Percentiles rank a stretch among this genome's conserved stretches.
phyloP scores from a whole-genome alignment of 768 basidiomycete species.

The Galerina sulciceps region DNA sequence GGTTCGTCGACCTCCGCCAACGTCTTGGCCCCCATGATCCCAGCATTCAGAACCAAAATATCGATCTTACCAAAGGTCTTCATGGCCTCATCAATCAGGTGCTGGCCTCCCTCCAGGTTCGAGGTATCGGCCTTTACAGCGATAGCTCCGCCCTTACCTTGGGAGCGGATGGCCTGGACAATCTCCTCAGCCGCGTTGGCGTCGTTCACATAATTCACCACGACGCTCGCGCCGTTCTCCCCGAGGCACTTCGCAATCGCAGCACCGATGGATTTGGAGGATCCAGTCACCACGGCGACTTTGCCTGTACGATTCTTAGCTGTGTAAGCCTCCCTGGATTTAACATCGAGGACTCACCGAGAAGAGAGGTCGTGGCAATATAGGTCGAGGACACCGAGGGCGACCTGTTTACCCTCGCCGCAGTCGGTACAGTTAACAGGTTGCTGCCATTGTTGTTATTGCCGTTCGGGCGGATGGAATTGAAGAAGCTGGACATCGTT shows the following conservation, averaged over 20 bases:
- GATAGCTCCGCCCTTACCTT: slow-evolving; percentile 48
- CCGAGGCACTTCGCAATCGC: slow-evolving; percentile 58
- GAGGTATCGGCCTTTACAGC: slow-evolving; percentile 57
- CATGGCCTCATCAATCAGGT: slow-evolving; percentile 51
- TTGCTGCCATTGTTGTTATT: slow-evolving; percentile 11
- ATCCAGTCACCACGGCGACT: slow-evolving; percentile 65
- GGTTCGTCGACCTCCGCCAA: slow-evolving; percentile 56
- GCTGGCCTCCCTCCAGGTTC: slow-evolving; percentile 48
- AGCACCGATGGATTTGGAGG: slow-evolving; percentile 63
- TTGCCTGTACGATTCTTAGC: slow-evolving; percentile 35
- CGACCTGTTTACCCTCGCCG: slow-evolving; percentile 21
- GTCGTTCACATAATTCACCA: slow-evolving; percentile 57
- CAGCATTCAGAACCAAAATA: slow-evolving; percentile 63
- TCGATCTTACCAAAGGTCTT: slow-evolving; percentile 56
- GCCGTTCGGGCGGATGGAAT: slow-evolving; percentile 21
- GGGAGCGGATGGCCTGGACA: slow-evolving; percentile 48
- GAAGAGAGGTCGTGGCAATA: slow-evolving; percentile 30
- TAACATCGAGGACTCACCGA: slow-evolving; percentile 17
- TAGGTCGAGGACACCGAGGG: slow-evolving; percentile 25
- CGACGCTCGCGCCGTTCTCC: slow-evolving; percentile 58
- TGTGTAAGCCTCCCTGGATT: not conserved
- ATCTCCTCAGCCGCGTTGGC: slow-evolving; percentile 46
- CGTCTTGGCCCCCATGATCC: slow-evolving; percentile 54
- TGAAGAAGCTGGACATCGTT: slow-evolving; percentile 28
- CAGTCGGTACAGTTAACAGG: slow-evolving; percentile 19